Evolutionary conservation across 2,329 filamentous ascomycete genomes (phyloP).

Genomic region (Clarireedia paspali): DNA sequence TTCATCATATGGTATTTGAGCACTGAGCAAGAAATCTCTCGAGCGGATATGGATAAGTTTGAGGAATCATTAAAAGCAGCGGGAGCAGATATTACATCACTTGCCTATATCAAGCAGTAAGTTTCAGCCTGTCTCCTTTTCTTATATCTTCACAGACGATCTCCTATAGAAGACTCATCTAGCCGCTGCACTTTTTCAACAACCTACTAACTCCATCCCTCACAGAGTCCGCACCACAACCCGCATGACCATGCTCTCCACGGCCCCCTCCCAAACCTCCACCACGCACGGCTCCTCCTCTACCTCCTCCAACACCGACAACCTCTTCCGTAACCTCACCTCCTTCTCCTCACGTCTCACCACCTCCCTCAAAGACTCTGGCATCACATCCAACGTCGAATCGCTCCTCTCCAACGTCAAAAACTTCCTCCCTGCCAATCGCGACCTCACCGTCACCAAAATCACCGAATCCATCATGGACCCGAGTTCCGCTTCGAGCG

Average conservation of each 20-base stretch:
- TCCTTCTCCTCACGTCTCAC: conserved; percentile 87
- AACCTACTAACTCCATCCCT: background rate
- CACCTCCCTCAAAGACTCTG: conserved; percentile 85
- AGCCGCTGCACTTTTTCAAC: no score
- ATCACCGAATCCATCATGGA: conserved; percentile 99
- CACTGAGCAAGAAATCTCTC: conserved; percentile 79
- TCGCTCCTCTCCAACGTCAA: conserved; percentile 93
- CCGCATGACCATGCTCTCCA: conserved; percentile 96
- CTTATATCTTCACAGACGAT: conserved; percentile 6
- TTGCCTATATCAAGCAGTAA: conserved; percentile 82
- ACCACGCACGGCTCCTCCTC: conserved; percentile 53
- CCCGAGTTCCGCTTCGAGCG: conserved; percentile 78
- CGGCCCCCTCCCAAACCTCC: conserved; percentile 49
- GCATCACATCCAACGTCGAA: conserved; percentile 81
- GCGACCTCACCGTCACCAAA: conserved; percentile 93
- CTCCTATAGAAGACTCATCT: conserved; percentile 4
- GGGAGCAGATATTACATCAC: conserved; percentile 67
- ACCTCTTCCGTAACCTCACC: conserved; percentile 89
- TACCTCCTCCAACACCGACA: conserved; percentile 34
- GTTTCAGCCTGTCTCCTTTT: conserved; percentile 26
- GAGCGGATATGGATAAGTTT: conserved; percentile 77
- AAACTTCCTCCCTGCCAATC: conserved; percentile 94
- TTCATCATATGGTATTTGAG: conserved; percentile 98
- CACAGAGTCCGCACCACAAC: conserved; percentile 80
- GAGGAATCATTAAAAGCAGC: conserved; percentile 72